phyloP scores from a whole-genome alignment of 495 filamentous ascomycete species.

The Bacidia rubella region DNA sequence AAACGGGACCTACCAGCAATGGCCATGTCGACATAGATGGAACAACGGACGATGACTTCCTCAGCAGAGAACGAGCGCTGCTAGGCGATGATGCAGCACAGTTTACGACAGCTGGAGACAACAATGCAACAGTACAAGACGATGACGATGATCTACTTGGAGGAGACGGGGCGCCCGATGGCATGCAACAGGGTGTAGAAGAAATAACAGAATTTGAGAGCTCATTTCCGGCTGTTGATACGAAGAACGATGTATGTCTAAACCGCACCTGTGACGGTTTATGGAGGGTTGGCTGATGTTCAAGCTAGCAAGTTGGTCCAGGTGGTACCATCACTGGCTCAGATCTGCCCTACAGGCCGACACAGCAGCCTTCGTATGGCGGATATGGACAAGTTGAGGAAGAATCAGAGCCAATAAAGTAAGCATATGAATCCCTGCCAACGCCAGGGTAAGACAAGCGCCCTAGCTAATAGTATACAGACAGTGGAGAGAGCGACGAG shows the following conservation, averaged over 20 bases:
- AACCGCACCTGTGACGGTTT: neutral
- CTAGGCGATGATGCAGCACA: conserved; percentile 87
- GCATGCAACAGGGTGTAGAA: conserved; percentile 23
- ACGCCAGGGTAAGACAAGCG: too few species aligned
- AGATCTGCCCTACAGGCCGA: conserved; percentile 57
- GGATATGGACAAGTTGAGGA: conserved; percentile 44
- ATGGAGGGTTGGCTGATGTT: neutral
- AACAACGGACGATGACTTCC: conserved; percentile 56
- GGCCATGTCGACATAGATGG: conserved; percentile 26
- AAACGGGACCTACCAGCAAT: conserved; percentile 37
- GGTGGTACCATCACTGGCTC: conserved; percentile 81
- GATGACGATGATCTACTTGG: conserved; percentile 67
- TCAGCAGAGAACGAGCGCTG: conserved; percentile 72
- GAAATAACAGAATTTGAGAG: conserved; percentile 67
- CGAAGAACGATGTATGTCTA: conserved; percentile 58
- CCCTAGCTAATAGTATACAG: conserved; percentile 22
- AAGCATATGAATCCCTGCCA: too few species aligned
- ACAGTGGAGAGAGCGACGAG: conserved; percentile 84
- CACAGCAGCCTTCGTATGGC: conserved; percentile 30
- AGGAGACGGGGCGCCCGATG: conserved; percentile 28
- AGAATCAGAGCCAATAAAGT: conserved; percentile 78
- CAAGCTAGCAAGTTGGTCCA: conserved; percentile 58
- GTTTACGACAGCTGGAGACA: conserved; percentile 71
- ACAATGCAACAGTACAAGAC: conserved; percentile 39
- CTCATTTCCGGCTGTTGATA: conserved; percentile 74